Percentiles rank a stretch among this genome's conserved stretches.
Conservation (phyloP, 495 filamentous ascomycete species). For the Penicillium silybi region DNA sequence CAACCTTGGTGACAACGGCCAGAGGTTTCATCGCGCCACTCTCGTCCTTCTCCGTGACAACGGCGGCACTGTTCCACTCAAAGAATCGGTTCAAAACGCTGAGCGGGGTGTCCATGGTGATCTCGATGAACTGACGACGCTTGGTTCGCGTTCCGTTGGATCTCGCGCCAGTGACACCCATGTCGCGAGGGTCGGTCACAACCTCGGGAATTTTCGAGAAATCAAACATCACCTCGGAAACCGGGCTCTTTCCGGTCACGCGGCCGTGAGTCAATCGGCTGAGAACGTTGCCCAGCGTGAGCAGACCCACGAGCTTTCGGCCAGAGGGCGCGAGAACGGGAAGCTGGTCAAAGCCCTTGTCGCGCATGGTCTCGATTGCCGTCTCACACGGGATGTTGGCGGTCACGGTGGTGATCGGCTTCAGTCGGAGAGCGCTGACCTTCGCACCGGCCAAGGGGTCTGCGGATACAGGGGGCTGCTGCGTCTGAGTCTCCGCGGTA, state of each 20-base stretch:
- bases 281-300: conserved; percentile 92
- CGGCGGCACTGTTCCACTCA: conserved; percentile 94
- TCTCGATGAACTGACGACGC: conserved; percentile 80
- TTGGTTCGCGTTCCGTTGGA: conserved; percentile 15
- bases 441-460: conserved; percentile 70
- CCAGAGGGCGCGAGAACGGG: conserved; percentile 72
- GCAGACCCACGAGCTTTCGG: conserved; percentile 76
- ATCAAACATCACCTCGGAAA: conserved; percentile 93
- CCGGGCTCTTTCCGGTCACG: conserved; percentile 63
- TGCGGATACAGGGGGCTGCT: conserved; percentile 20
- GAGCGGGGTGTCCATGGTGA: conserved; percentile 85
- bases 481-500: conserved; percentile 39
- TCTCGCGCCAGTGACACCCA: conserved; percentile 29
- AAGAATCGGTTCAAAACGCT: conserved; percentile 84
- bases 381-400: conserved; percentile 66
- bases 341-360: conserved; percentile 93
- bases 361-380: conserved; percentile 94
- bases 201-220: conserved; percentile 82
- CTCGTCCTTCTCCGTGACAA: conserved; percentile 73
- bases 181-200: conserved; percentile 73
- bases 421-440: conserved; percentile 75
- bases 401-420: conserved; percentile 83
- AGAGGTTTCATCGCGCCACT: conserved; percentile 67
- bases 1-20: conserved; percentile 94
- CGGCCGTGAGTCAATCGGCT: conserved; percentile 80